A percentile compares a stretch with the other conserved stretches of the same genome.
Conservation (phyloP, 192 early-diverging fungal genomes). For the Phycomyces nitens region DNA sequence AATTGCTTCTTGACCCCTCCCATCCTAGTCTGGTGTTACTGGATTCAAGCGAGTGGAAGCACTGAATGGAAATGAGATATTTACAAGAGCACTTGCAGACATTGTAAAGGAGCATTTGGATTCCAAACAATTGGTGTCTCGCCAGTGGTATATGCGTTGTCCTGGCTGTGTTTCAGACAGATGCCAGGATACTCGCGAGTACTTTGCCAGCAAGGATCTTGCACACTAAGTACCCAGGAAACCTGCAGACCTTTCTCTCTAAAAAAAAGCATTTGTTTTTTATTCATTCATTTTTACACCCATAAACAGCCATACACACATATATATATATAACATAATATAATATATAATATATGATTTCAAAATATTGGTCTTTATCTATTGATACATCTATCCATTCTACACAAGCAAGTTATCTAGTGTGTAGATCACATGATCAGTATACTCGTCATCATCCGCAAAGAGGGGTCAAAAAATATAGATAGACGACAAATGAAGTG, state of each 20-base stretch:
- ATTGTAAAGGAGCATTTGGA: constrained; percentile 80
- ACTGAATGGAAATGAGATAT: constrained; percentile 87
- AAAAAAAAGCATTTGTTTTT: too few species aligned
- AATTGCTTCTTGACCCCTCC: too few species aligned
- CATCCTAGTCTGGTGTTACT: constrained; percentile 59
- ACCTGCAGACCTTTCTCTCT: too few species aligned
- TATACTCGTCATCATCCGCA: too few species aligned
- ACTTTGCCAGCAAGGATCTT: constrained; percentile 39
- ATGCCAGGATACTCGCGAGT: constrained; percentile 61
- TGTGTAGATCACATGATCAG: too few species aligned
- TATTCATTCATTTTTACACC: too few species aligned
- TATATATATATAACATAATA: too few species aligned
- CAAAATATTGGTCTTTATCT: too few species aligned
- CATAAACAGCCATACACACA: too few species aligned
- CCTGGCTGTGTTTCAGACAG: constrained; percentile 68
- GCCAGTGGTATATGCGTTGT: constrained; percentile 65
- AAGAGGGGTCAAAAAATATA: background rate
- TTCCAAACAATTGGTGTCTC: constrained; percentile 34
- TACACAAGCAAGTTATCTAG: too few species aligned
- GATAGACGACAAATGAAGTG: background rate
- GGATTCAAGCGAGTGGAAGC: constrained; percentile 88
- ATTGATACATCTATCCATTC: too few species aligned
- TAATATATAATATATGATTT: too few species aligned
- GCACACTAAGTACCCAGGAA: background rate
- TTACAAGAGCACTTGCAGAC: constrained; percentile 87